phyloP scores from a whole-genome alignment of 2,329 filamentous ascomycete genomes.

The Cercospora nicotianae region DNA sequence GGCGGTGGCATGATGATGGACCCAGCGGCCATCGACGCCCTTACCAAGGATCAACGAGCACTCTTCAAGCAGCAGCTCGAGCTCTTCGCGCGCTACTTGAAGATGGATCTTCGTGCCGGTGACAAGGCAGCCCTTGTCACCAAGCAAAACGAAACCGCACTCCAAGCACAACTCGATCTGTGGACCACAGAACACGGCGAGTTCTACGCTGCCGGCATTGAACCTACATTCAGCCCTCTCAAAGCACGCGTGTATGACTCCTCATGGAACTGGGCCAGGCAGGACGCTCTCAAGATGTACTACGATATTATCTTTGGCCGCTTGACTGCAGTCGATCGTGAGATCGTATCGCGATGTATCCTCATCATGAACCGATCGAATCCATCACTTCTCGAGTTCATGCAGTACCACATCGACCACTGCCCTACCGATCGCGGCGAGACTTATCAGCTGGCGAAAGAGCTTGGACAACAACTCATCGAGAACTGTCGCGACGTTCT shows the following conservation, averaged over 20 bases:
- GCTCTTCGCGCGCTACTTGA: slow-evolving; percentile 90
- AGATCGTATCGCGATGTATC: slow-evolving; percentile 98
- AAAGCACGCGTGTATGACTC: slow-evolving; percentile 98
- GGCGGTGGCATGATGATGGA: slow-evolving; percentile 99
- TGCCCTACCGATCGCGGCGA: slow-evolving; percentile 95
- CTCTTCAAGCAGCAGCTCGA: slow-evolving; percentile 99
- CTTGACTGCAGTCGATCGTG: slow-evolving; percentile 87
- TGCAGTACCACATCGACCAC: slow-evolving; percentile 99
- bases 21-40: slow-evolving; percentile 89
- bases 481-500: slow-evolving; percentile 97
- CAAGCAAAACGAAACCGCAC: slow-evolving; percentile 79
- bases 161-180: slow-evolving; percentile 90
- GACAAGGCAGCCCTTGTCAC: slow-evolving; percentile 88
- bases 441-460: slow-evolving; percentile 96
- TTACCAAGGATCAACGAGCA: slow-evolving; percentile 93
- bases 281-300: slow-evolving; percentile 97
- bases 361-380: slow-evolving; percentile 99
- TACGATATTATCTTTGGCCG: slow-evolving; percentile 98
- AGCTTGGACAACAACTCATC: slow-evolving; percentile 88
- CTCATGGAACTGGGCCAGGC: slow-evolving; percentile 98
- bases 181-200: slow-evolving; percentile 97
- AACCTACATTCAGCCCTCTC: slow-evolving; percentile 86
- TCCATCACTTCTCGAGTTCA: slow-evolving; percentile 91
- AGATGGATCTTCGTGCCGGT: slow-evolving; percentile 93
- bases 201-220: slow-evolving; percentile 91